Conservation (phyloP, 2,329 filamentous ascomycete genomes). For the Neofusicoccum sp. region DNA sequence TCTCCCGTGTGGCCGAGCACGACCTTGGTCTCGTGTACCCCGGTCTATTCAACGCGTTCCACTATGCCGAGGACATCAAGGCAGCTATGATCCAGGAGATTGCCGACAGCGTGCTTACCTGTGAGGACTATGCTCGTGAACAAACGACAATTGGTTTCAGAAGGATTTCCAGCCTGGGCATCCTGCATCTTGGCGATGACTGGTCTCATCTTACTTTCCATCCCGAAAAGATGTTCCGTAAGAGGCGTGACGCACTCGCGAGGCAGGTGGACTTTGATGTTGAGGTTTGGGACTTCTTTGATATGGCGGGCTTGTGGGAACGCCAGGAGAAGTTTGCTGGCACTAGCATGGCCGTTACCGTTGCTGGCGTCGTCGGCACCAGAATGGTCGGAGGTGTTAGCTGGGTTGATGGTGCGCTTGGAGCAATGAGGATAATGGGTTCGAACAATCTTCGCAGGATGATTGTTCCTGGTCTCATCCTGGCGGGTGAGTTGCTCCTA, state of each 20-base stretch:
- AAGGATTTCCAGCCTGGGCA: conserved; percentile 82
- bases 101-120: conserved; percentile 72
- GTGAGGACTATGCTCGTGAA: conserved; percentile 82
- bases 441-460: conserved; percentile 79
- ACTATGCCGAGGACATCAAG: conserved; percentile 92
- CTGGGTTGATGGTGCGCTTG: conserved; percentile 87
- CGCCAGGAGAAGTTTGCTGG: conserved; percentile 93
- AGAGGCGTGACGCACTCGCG: conserved; percentile 77
- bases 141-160: conserved; percentile 81
- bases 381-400: conserved; percentile 79
- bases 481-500: conserved; percentile 67
- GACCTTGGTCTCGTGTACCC: conserved; percentile 85
- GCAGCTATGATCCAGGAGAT: conserved; percentile 90
- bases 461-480: conserved; percentile 76
- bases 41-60: conserved; percentile 80
- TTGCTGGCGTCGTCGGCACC: conserved; percentile 82
- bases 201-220: conserved; percentile 79
- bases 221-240: conserved; percentile 90
- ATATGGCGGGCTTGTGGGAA: conserved; percentile 79
- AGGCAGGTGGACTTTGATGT: conserved; percentile 85
- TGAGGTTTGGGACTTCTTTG: conserved; percentile 92
- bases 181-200: conserved; percentile 85
- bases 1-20: conserved; percentile 72
- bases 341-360: conserved; percentile 90
- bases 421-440: conserved; percentile 77